phyloP scores from a whole-genome alignment of 2,329 filamentous ascomycete species.

The Cercospora sojina region DNA sequence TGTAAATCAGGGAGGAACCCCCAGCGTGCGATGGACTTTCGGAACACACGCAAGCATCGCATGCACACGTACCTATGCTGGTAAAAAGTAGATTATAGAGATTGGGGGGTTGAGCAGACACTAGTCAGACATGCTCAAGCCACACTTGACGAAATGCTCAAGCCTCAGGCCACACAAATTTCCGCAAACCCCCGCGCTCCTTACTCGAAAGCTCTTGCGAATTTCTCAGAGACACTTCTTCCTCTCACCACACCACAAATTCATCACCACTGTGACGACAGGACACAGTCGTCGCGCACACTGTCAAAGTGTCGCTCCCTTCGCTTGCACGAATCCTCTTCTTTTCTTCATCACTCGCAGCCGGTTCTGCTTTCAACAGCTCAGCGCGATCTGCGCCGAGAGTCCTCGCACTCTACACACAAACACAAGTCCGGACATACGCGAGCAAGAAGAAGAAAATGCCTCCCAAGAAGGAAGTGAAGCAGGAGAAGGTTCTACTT shows the following conservation, averaged over 20 bases:
- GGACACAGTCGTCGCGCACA: constrained; percentile 33
- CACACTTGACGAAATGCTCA: not conserved
- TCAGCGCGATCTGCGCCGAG: constrained; percentile 20
- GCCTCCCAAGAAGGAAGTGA: constrained; percentile 89
- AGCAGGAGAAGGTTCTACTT: constrained; percentile 94
- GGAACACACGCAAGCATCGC: not conserved
- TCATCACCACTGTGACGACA: constrained; percentile 27
- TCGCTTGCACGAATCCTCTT: constrained; percentile 31
- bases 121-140: not conserved
- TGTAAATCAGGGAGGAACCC: not conserved
- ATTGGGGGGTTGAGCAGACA: not conserved
- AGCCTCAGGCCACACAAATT: not conserved
- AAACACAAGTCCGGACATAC: constrained; percentile 48
- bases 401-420: constrained; percentile 20
- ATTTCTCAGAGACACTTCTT: not conserved
- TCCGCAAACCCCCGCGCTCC: not conserved
- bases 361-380: constrained; percentile 37
- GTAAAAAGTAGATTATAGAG: not conserved
- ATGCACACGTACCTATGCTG: not conserved
- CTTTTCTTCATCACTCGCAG: constrained; percentile 33
- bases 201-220: constrained; percentile 3
- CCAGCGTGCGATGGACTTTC: not conserved
- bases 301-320: constrained; percentile 33
- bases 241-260: not conserved
- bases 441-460: constrained; percentile 65